phyloP scores from a whole-genome alignment of 78 protist genomes.

The Diacronema lutheri region DNA sequence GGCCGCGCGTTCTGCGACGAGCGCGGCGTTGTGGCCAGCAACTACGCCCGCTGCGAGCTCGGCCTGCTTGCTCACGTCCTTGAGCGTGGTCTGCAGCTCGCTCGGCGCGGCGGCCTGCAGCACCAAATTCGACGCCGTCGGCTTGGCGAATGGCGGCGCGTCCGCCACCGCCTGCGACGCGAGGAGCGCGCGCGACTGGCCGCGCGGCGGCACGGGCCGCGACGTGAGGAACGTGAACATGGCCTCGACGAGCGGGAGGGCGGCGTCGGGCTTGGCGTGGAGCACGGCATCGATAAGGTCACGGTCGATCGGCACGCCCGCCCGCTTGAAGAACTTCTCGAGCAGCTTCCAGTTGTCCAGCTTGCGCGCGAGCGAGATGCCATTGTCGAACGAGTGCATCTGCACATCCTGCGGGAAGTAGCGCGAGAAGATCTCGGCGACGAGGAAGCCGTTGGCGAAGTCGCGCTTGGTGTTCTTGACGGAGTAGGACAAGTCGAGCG shows the following conservation, averaged over 20 bases:
- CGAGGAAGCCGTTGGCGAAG: constrained; percentile 72
- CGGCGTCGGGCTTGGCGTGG: background rate
- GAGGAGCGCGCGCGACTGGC: background rate
- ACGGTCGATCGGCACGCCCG: background rate
- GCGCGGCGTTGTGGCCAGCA: background rate
- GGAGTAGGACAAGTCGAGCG: constrained; percentile 60
- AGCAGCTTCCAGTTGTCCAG: constrained; percentile 65
- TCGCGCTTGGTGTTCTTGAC: constrained; percentile 66
- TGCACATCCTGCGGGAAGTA: constrained; percentile 62
- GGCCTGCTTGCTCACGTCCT: background rate
- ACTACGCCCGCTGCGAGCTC: background rate
- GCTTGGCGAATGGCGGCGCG: constrained; percentile 23
- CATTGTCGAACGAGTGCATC: constrained; percentile 79
- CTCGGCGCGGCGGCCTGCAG: background rate
- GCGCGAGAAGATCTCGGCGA: constrained; percentile 81
- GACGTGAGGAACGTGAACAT: too few relatives aligned
- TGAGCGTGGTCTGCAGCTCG: constrained; percentile 5
- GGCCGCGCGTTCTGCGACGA: background rate
- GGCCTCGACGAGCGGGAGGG: background rate
- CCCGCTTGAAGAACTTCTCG: constrained; percentile 35
- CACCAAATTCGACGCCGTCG: background rate
- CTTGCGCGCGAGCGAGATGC: constrained; percentile 31
- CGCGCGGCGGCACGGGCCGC: background rate
- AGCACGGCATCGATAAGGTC: constrained; percentile 10
- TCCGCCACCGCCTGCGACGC: background rate